phyloP scores from a whole-genome alignment of 2,329 filamentous ascomycete species.

The Alternaria longipes region DNA sequence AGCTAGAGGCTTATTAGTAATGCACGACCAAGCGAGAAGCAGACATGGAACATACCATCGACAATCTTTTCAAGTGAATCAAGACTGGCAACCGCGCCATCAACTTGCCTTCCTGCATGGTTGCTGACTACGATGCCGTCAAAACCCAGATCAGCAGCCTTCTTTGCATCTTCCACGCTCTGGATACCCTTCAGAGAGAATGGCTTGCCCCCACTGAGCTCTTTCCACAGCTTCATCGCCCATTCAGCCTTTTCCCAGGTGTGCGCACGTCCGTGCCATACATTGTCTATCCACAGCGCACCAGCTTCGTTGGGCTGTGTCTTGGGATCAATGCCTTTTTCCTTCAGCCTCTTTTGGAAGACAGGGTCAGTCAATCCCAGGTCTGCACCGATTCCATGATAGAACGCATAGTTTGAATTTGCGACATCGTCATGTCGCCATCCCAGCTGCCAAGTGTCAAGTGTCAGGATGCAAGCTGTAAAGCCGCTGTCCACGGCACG shows the following conservation, averaged over 20 bases:
- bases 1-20: slow-evolving; percentile 38
- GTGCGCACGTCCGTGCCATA: slow-evolving; percentile 71
- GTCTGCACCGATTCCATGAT: slow-evolving; percentile 67
- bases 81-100: slow-evolving; percentile 67
- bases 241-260: slow-evolving; percentile 74
- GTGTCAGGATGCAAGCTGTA: slow-evolving; percentile 66
- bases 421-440: slow-evolving; percentile 68
- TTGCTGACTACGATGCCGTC: slow-evolving; percentile 76
- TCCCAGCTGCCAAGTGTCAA: slow-evolving; percentile 70
- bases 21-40: not conserved
- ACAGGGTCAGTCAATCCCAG: slow-evolving; percentile 68
- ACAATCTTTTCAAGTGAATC: slow-evolving; percentile 69
- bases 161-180: slow-evolving; percentile 68
- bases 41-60: slow-evolving; percentile 49
- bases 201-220: slow-evolving; percentile 63
- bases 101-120: slow-evolving; percentile 73
- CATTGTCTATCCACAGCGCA: slow-evolving; percentile 70
- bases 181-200: slow-evolving; percentile 77
- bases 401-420: slow-evolving; percentile 69
- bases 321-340: slow-evolving; percentile 63
- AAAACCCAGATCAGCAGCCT: slow-evolving; percentile 67
- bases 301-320: slow-evolving; percentile 64
- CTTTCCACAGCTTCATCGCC: slow-evolving; percentile 67
- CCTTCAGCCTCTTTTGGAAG: slow-evolving; percentile 63
- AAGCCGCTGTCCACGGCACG: slow-evolving; percentile 65